Conservation (phyloP, 2,329 filamentous ascomycete genomes). For the Paraconiothyrium sp. region DNA sequence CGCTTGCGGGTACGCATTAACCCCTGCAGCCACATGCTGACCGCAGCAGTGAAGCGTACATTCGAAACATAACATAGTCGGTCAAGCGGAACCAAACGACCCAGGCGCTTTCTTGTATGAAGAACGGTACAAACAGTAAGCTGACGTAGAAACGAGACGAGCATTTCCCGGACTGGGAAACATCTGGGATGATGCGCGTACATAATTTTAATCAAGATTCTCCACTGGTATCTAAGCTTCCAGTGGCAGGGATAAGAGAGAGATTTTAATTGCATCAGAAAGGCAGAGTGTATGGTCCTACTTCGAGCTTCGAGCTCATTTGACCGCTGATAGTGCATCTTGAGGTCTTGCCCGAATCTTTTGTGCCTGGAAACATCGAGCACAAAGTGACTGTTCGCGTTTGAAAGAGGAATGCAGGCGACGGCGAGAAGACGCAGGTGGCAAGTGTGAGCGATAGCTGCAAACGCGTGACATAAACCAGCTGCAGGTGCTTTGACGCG, state of each 20-base stretch:
- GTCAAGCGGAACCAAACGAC: constrained; percentile 1
- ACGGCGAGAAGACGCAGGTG: too few relatives aligned
- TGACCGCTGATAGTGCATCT: background rate
- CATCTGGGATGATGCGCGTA: too few relatives aligned
- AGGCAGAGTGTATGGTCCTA: background rate
- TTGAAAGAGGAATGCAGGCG: background rate
- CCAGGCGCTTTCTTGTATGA: background rate
- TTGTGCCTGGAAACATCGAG: background rate
- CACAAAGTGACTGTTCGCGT: background rate
- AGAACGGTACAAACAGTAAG: background rate
- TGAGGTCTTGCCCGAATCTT: background rate
- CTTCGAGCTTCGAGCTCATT: background rate
- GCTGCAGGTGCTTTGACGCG: too few relatives aligned
- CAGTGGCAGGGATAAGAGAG: too few relatives aligned
- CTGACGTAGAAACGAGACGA: background rate
- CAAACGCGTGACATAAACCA: too few relatives aligned
- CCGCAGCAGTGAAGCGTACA: background rate
- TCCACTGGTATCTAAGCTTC: too few relatives aligned
- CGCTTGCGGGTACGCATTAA: background rate
- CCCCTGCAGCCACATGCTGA: constrained; percentile 5
- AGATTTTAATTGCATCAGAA: background rate
- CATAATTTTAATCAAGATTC: too few relatives aligned
- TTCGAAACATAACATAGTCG: background rate
- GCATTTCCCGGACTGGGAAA: background rate
- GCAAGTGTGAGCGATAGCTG: too few relatives aligned